Base-by-base conservation (phyloP, 2,329 filamentous ascomycete species). In the Tolypocladium endophyticum region DNA sequence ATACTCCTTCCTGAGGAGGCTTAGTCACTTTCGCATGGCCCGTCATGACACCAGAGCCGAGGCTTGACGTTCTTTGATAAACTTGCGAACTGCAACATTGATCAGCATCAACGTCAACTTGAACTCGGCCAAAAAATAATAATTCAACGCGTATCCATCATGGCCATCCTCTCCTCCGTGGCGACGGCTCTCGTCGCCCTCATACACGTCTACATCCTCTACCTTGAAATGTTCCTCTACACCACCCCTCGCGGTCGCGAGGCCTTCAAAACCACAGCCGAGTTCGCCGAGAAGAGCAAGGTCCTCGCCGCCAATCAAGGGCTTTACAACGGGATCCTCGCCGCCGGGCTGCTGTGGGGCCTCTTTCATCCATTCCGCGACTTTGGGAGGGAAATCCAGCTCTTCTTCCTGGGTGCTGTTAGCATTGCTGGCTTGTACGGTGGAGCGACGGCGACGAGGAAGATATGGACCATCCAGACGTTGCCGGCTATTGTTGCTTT, bases 261-360 rank as follows among this genome's bases (percentile, higher is more conserved):
- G 64, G 66, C 77, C 1, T 81, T 81, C 68, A 67, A 68, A 36
- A 70, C 79, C 41, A 74, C 70, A 0, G 65, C 74, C n/a, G 74
- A 79, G 6, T 79, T 78, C 59, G 79, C 79, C 7, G 66, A 74
- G 45, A 65, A 78, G 67, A 79, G 77, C 4, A 74, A 73, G 61
- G 64, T 70, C 4, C 69, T 81, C 41, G 79, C 77, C 55, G 76
- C 76, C 58, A 81, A 81, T 67, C 79, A 81, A 65, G 79, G 79
- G 25, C 71, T 81, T 7, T 81, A 81, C 70, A 81, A 81, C 65
- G 79, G 79, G 50, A 80, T 81, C 59, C 70, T 81, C n/a, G 75
- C 78, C 3, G 78, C 78, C 1, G 79, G 79, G 0, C 67, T 81
- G 2, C 60, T 70, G 33, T 81, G 79, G 79, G 73, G 75, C 3